Percentiles rank a stretch among this genome's conserved stretches.
phyloP scores from a whole-genome alignment of 2,329 filamentous ascomycete species.

The Pezicula neosporulosa region DNA sequence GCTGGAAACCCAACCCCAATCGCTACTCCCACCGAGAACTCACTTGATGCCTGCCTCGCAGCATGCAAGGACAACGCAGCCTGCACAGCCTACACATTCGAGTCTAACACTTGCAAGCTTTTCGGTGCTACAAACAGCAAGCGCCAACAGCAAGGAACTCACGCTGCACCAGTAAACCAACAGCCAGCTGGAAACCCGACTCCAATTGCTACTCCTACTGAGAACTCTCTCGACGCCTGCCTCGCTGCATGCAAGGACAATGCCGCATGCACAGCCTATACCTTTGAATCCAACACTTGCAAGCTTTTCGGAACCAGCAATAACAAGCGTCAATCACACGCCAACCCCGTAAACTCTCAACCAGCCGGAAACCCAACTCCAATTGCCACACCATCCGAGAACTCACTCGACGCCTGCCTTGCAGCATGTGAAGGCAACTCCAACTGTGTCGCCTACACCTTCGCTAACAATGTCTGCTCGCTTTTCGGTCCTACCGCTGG shows the following conservation, averaged over 20 bases:
- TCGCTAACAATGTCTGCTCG: neutral
- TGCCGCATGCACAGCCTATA: constrained; percentile 6
- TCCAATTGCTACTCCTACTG: constrained; percentile 2
- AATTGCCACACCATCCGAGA: neutral
- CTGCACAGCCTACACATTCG: neutral
- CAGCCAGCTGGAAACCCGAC: constrained; percentile 1
- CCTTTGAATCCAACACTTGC: constrained; percentile 8
- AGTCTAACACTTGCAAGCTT: neutral
- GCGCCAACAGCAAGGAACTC: neutral
- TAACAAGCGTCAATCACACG: neutral
- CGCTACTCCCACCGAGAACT: neutral
- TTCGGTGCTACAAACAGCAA: neutral
- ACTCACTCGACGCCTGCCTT: neutral
- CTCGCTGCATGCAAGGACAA: constrained; percentile 8
- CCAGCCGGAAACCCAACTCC: neutral
- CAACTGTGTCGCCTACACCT: neutral
- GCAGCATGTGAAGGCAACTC: neutral
- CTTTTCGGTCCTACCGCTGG: neutral
- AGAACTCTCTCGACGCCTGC: constrained; percentile 6
- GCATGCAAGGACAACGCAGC: neutral
- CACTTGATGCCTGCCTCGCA: neutral
- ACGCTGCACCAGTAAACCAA: constrained; percentile 1
- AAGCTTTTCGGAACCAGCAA: neutral
- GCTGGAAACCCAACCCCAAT: neutral
- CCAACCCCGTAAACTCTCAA: constrained; percentile 1